These are phyloP conservation scores for Mycena haematopus DNA, from an alignment of 768 basidiomycete genomes.

Conservation along the genomic window DNA sequence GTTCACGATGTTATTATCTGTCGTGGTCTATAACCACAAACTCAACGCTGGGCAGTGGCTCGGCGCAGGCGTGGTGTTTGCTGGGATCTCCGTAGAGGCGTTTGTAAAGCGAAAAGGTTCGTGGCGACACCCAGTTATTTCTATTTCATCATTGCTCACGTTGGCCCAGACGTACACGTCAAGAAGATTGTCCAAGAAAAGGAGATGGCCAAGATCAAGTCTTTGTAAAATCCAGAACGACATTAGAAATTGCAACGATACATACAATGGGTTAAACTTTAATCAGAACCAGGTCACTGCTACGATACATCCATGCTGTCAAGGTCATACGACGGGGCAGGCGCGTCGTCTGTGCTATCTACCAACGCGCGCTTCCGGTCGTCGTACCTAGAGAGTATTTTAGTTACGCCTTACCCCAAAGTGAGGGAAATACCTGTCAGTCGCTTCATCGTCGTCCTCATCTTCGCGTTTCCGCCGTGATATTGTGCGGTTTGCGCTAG, in stretches of 20 bases:
- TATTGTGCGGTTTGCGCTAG: slow-evolving; percentile 50
- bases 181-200: slow-evolving; percentile 84
- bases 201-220: slow-evolving; percentile 84
- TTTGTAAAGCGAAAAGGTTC: slow-evolving; percentile 87
- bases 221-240: slow-evolving; percentile 51
- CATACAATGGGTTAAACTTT: slow-evolving; percentile 31
- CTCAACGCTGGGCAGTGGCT: slow-evolving; percentile 88
- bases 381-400: slow-evolving; percentile 43
- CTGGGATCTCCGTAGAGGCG: slow-evolving; percentile 94
- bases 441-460: slow-evolving; percentile 71
- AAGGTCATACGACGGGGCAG: slow-evolving; percentile 39
- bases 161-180: slow-evolving; percentile 69
- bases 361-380: slow-evolving; percentile 56
- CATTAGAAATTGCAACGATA: slow-evolving; percentile 19
- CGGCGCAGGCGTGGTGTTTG: slow-evolving; percentile 91
- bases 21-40: slow-evolving; percentile 88
- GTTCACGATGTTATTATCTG: slow-evolving; percentile 97
- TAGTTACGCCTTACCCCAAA: neutral
- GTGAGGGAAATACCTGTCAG: slow-evolving; percentile 34
- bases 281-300: slow-evolving; percentile 23
- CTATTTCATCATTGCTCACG: slow-evolving; percentile 13
- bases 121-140: slow-evolving; percentile 31
- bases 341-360: slow-evolving; percentile 35
- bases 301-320: slow-evolving; percentile 59
- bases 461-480: slow-evolving; percentile 74